Percentiles rank a stretch among this genome's conserved stretches.
Evolutionary conservation across 768 basidiomycete genomes (phyloP).

Genomic region (Galerina sulciceps): DNA sequence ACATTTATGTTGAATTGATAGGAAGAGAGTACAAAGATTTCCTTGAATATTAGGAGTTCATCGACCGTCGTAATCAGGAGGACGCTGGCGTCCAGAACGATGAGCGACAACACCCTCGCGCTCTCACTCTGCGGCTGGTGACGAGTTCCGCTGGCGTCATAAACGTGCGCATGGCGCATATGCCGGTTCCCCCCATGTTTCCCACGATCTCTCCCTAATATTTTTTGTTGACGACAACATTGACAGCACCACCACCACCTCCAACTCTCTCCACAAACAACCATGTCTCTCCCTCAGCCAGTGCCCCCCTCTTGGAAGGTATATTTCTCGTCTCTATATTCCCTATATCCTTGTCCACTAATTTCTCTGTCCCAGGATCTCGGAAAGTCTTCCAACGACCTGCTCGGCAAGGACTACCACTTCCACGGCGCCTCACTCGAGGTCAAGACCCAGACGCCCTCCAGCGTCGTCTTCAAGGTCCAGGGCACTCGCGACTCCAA

Average conservation of each 20-base stretch:
- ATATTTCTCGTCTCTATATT: constrained; percentile 17
- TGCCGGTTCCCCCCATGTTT: constrained; percentile 22
- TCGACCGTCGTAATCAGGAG: no score
- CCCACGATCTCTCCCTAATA: constrained; percentile 25
- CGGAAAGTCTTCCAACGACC: constrained; percentile 96
- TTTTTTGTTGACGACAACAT: constrained; percentile 11
- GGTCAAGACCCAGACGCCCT: constrained; percentile 88
- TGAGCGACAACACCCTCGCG: no score
- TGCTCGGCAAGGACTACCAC: constrained; percentile 91
- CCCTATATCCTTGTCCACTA: constrained; percentile 4
- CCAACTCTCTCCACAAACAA: constrained; percentile 6
- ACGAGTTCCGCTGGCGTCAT: constrained; percentile 16
- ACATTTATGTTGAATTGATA: no score
- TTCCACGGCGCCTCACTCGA: constrained; percentile 75
- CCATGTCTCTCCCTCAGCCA: constrained; percentile 92
- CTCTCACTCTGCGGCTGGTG: no score
- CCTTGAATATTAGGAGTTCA: no score
- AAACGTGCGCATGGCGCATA: constrained; percentile 14
- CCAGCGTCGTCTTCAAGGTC: constrained; percentile 93
- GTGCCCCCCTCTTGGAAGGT: constrained; percentile 99
- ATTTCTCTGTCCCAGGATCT: constrained; percentile 69
- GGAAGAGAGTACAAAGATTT: no score
- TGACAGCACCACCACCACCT: neutral
- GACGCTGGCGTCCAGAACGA: no score
- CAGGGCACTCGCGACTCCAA: constrained; percentile 81